A percentile compares a stretch with the other conserved stretches of the same genome.
These are phyloP conservation scores for Eutypella sp. DNA, from an alignment of 2,329 filamentous ascomycete genomes.

Conservation along the genomic window DNA sequence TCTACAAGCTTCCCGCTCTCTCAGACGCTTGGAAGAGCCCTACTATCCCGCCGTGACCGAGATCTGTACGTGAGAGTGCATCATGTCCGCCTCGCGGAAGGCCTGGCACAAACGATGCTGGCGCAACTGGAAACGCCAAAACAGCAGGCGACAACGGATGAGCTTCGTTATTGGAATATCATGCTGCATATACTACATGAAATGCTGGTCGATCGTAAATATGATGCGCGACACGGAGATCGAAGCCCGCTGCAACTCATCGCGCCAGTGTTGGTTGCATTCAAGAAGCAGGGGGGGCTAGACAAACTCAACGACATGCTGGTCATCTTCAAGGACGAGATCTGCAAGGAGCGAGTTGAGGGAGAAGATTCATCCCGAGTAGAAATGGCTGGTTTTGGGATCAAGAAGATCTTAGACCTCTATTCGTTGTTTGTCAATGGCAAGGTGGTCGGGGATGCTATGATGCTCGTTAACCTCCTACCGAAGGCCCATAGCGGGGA, in stretches of 20 bases:
- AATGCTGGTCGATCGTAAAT: slow-evolving; percentile 66
- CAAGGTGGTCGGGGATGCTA: slow-evolving; percentile 76
- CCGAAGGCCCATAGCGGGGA: slow-evolving; percentile 31
- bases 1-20: slow-evolving; percentile 80
- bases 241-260: slow-evolving; percentile 51
- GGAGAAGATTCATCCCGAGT: slow-evolving; percentile 41
- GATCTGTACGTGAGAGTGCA: slow-evolving; percentile 55
- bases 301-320: slow-evolving; percentile 69
- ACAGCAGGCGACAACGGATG: slow-evolving; percentile 48
- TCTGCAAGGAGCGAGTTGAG: slow-evolving; percentile 33
- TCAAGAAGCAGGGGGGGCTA: slow-evolving; percentile 77
- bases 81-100: slow-evolving; percentile 53
- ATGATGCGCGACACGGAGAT: slow-evolving; percentile 39
- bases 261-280: slow-evolving; percentile 77
- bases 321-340: slow-evolving; percentile 58
- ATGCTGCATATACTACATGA: slow-evolving; percentile 74
- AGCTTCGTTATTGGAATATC: slow-evolving; percentile 77
- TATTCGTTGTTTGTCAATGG: slow-evolving; percentile 72
- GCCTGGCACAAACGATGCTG: slow-evolving; percentile 67
- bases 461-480: slow-evolving; percentile 46
- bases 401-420: slow-evolving; percentile 81
- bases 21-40: slow-evolving; percentile 75
- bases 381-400: slow-evolving; percentile 50
- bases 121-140: slow-evolving; percentile 54
- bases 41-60: slow-evolving; percentile 68